These are phyloP conservation scores for Neckera pumila DNA, from an alignment of 225 moss, liverwort and hornwort genomes.

Conservation along the genomic window DNA sequence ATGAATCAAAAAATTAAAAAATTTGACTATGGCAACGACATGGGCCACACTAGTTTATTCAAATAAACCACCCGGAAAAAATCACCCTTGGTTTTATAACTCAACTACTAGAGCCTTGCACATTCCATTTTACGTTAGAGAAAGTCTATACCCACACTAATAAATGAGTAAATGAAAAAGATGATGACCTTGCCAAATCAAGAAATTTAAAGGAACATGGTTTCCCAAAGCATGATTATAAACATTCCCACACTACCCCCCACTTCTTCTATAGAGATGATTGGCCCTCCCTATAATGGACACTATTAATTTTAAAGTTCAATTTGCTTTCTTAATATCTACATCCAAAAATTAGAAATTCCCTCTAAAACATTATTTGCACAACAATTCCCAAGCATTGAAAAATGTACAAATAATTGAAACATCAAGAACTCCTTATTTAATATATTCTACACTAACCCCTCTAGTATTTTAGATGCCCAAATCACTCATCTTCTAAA, in stretches of 20 bases:
- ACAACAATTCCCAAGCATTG: neutral
- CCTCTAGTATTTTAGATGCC: neutral
- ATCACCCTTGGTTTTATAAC: too few relatives aligned
- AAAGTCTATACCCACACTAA: neutral
- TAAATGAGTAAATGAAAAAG: neutral
- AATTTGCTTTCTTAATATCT: neutral
- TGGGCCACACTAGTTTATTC: too few relatives aligned
- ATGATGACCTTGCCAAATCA: neutral
- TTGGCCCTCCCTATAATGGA: too few relatives aligned
- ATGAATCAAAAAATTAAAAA: too few relatives aligned
- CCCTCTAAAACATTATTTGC: neutral
- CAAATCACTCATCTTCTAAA: neutral
- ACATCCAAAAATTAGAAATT: neutral
- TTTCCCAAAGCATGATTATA: neutral
- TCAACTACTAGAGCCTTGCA: neutral
- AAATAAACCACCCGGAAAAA: too few relatives aligned
- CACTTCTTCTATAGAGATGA: too few relatives aligned
- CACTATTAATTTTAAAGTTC: neutral
- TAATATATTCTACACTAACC: neutral
- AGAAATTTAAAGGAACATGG: neutral
- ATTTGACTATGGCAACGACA: too few relatives aligned
- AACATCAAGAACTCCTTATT: neutral
- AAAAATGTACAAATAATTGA: neutral
- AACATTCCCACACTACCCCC: neutral
- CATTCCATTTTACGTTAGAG: accelerated